Evolutionary conservation across 2,329 filamentous ascomycete species (phyloP).

Genomic region (Leptographium galeiforme): DNA sequence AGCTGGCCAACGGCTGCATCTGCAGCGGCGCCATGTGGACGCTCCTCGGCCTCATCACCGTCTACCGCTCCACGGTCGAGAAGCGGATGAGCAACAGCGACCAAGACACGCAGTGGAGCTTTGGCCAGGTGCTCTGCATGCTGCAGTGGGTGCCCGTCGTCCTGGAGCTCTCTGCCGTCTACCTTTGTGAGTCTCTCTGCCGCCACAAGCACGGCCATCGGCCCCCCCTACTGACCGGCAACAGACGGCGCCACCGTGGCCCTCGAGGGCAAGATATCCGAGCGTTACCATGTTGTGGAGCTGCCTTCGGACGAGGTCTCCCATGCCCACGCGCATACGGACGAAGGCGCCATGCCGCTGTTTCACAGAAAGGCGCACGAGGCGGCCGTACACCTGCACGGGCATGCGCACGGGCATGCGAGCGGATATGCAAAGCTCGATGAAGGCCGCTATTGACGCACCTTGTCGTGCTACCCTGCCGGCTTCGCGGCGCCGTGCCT

Average conservation of each 20-base stretch:
- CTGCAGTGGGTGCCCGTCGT: slow-evolving; percentile 17
- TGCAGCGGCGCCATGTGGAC: slow-evolving; percentile 16
- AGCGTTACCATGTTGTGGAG: background rate
- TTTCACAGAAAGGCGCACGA: background rate
- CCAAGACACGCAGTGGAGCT: slow-evolving; percentile 16
- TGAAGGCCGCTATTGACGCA: too few relatives aligned
- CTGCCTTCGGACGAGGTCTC: background rate
- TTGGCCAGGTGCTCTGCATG: slow-evolving; percentile 18
- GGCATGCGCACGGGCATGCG: too few relatives aligned
- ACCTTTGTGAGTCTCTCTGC: slow-evolving; percentile 17
- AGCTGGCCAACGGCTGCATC: slow-evolving; percentile 8
- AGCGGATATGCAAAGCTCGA: too few relatives aligned
- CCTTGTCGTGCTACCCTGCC: too few relatives aligned
- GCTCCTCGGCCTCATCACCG: slow-evolving; percentile 15
- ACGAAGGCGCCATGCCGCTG: background rate
- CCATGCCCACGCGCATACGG: background rate
- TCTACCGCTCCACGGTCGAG: slow-evolving; percentile 12
- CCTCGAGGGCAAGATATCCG: background rate
- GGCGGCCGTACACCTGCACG: too few relatives aligned
- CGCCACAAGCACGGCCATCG: too few relatives aligned
- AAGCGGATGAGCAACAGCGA: slow-evolving; percentile 9
- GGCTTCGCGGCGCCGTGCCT: too few relatives aligned
- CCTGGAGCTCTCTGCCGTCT: slow-evolving; percentile 15
- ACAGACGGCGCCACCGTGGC: background rate
- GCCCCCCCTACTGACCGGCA: too few relatives aligned